Evolutionary conservation across 345 rosid species (phyloP), one percentile per base, ranked within the genome.

Genomic region (Boechera stricta): DNA sequence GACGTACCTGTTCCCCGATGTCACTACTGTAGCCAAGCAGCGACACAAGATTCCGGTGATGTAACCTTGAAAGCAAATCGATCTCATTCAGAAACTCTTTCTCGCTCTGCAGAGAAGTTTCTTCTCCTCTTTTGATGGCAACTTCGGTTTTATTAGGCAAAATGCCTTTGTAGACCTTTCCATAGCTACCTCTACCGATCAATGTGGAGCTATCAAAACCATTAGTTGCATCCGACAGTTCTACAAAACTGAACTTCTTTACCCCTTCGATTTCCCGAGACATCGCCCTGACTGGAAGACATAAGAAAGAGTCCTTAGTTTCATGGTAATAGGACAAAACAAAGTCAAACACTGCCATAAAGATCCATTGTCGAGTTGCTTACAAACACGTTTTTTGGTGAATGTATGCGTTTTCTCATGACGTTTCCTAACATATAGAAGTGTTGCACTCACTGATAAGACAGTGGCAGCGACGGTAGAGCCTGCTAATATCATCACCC

Each of bases 131-230:
- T 76, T 94, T 91, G 76, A 91, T 82, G 77, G 98, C 97, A 77
- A 86, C 94, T 2, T 82, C 58, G 6, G 86, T 77, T 77, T 71
- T 79, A 68, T 87, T 87, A 21, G 78, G 64, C 64, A 94, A 79
- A 76, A 73, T 73, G 72, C 97, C 98, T 85, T 77, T 86, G 76
- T 91, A 90, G 31, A 91, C 98, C 48, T 85, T 91, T 60, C 98
- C 97, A 73, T 94, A 90, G 53, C 97, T 91, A 70, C 97, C 96
- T 77, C 72, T 86, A 44, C 98, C 97, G 57, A 94, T 88, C 83
- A 85, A 31, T 67, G 88, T 78, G 54, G 91, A 89, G 73, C 72
- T 77, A 76, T 82, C 82, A 60, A 94, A 94, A 55, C 87, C 85
- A 71, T 87, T 82, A 29, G 97, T 89, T 70, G 94, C 94, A 71